These are phyloP conservation scores for Amanita subjunquillea DNA, from an alignment of 768 basidiomycete genomes.

Conservation along the genomic window DNA sequence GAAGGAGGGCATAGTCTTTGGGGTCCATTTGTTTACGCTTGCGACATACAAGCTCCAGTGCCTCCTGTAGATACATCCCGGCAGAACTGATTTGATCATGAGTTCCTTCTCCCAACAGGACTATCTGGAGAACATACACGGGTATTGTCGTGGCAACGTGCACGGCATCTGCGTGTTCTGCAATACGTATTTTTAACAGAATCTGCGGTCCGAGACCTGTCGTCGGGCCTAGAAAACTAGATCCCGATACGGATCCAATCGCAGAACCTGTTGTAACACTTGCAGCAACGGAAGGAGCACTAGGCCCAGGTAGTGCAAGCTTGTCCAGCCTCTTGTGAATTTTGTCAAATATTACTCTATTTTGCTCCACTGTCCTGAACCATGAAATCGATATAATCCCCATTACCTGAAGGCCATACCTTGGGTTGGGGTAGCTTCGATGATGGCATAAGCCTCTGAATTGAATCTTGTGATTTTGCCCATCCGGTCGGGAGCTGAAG, in stretches of 20 bases:
- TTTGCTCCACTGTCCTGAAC: conserved; percentile 53
- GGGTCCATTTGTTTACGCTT: conserved; percentile 57
- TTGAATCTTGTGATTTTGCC: conserved; percentile 83
- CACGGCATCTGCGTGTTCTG: conserved; percentile 70
- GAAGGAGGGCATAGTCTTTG: conserved; percentile 75
- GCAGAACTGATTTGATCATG: conserved; percentile 41
- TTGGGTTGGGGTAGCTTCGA: conserved; percentile 65
- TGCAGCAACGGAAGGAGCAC: conserved; percentile 25
- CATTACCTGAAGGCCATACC: conserved; percentile 27
- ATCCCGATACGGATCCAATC: conserved; percentile 38
- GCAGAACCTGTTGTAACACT: conserved; percentile 38
- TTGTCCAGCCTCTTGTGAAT: conserved; percentile 59
- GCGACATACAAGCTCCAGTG: conserved; percentile 74
- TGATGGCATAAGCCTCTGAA: conserved; percentile 81
- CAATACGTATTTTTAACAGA: conserved; percentile 74
- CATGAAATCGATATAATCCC: background rate
- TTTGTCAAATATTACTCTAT: conserved; percentile 66
- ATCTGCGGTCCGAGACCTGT: conserved; percentile 72
- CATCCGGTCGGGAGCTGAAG: conserved; percentile 80
- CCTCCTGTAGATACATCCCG: conserved; percentile 97
- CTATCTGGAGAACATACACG: conserved; percentile 46
- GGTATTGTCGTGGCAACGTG: conserved; percentile 87
- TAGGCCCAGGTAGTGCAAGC: conserved; percentile 29
- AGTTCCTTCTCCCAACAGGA: background rate
- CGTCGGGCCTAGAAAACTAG: conserved; percentile 60